phyloP scores from a whole-genome alignment of 2,329 filamentous ascomycete species.

The Stachybotrys chartarum region DNA sequence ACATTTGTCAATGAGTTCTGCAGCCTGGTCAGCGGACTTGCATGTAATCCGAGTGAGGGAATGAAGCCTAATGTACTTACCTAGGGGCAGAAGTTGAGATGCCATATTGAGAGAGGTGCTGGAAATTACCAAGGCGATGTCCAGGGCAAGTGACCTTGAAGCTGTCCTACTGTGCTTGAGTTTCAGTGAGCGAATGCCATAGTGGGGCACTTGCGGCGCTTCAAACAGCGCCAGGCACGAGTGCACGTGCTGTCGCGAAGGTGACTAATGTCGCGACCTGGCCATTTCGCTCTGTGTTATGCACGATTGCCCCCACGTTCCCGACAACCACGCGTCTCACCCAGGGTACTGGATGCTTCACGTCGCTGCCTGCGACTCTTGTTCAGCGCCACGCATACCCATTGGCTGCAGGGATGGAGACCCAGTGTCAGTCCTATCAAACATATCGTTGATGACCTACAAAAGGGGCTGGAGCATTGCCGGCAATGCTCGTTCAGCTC shows the following conservation, averaged over 20 bases:
- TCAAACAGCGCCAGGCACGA: constrained; percentile 8
- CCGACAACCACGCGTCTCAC: background rate
- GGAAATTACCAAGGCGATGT: too few relatives aligned
- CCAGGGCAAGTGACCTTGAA: too few relatives aligned
- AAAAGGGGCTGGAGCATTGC: constrained; percentile 11
- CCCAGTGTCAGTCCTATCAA: background rate
- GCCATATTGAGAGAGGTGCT: constrained; percentile 43
- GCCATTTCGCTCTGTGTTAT: background rate
- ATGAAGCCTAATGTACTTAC: constrained; percentile 30
- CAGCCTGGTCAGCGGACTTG: constrained; percentile 9
- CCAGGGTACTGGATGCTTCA: background rate
- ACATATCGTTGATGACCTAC: constrained; percentile 11
- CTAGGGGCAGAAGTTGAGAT: constrained; percentile 66
- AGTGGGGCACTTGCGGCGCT: background rate
- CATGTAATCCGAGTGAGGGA: background rate
- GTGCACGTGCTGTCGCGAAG: constrained; percentile 25
- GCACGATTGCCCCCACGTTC: background rate
- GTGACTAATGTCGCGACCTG: constrained; percentile 25
- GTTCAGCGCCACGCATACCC: background rate
- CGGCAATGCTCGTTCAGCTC: constrained; percentile 14
- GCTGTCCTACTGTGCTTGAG: background rate
- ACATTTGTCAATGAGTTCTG: constrained; percentile 98
- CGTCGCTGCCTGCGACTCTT: background rate
- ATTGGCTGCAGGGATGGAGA: background rate
- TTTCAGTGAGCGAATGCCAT: background rate